These are phyloP conservation scores for Dryas alaskensis DNA, from an alignment of 306 rosid species.

Conservation along the genomic window DNA sequence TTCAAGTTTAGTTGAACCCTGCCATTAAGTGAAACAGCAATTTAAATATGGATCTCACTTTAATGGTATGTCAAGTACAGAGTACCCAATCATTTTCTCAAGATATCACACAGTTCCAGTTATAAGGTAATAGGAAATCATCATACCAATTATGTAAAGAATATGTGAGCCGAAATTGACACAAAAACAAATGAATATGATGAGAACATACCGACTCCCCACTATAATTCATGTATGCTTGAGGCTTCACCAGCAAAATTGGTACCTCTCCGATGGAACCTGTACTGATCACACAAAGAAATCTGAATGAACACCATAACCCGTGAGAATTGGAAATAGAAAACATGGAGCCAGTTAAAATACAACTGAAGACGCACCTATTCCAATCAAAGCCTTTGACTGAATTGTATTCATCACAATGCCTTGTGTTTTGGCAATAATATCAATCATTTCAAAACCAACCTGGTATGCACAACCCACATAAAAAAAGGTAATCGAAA, in stretches of 20 bases:
- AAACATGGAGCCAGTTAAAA: not conserved
- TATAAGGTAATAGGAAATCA: not conserved
- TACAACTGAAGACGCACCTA: conserved; percentile 46
- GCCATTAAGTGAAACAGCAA: not conserved
- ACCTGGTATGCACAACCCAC: conserved; percentile 44
- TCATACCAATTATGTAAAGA: too few relatives aligned
- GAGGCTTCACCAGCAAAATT: conserved; percentile 88
- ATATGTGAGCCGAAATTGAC: not conserved
- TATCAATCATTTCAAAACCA: conserved; percentile 88
- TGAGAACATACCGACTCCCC: conserved; percentile 84
- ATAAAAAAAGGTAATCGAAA: not conserved
- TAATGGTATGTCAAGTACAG: not conserved
- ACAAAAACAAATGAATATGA: conserved; percentile 3
- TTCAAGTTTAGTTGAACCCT: not conserved
- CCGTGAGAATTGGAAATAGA: not conserved
- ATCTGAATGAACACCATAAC: conserved; percentile 25
- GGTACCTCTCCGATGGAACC: conserved; percentile 95
- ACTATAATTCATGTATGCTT: conserved; percentile 79
- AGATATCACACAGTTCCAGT: not conserved
- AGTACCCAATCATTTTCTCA: not conserved
- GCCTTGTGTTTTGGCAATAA: conserved; percentile 57
- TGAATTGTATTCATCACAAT: conserved; percentile 82
- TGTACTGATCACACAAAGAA: conserved; percentile 41
- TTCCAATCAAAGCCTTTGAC: conserved; percentile 86
- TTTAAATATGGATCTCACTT: not conserved